Evolutionary conservation across 2,329 filamentous ascomycete species (phyloP).

Genomic region (Trichoderma oligosporum): DNA sequence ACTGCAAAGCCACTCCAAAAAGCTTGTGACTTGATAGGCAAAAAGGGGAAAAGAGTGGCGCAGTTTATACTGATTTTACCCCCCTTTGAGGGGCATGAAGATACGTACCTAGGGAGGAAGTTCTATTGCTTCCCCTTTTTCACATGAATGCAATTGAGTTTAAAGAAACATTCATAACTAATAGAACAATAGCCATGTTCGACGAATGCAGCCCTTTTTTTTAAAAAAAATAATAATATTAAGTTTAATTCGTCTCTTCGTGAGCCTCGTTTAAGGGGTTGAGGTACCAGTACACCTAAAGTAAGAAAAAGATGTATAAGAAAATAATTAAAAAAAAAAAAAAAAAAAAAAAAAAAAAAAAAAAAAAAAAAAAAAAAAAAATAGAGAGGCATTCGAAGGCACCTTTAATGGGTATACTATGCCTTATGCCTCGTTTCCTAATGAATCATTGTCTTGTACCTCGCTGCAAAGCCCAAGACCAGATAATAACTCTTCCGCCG

Average conservation of each 20-base stretch:
- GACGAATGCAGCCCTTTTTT: too few relatives aligned
- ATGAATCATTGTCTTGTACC: too few relatives aligned
- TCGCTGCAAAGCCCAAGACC: conserved; percentile 31
- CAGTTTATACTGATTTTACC: not conserved
- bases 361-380: not conserved
- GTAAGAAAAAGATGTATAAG: not conserved
- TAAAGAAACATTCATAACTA: not conserved
- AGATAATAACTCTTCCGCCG: conserved; percentile 46
- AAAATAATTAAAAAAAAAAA: not conserved
- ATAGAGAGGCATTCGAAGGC: not conserved
- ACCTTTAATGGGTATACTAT: not conserved
- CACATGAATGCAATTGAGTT: not conserved
- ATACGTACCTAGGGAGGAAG: not conserved
- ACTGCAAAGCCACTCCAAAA: conserved; percentile 13
- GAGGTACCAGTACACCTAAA: not conserved
- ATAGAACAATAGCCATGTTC: too few relatives aligned
- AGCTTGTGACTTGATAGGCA: too few relatives aligned
- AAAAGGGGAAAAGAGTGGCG: conserved; percentile 14
- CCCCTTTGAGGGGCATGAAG: not conserved
- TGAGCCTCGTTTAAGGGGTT: conserved; percentile 1
- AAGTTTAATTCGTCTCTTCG: conserved; percentile 1
- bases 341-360: not conserved
- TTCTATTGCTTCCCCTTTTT: not conserved
- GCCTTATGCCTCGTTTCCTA: too few relatives aligned
- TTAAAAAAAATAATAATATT: too few relatives aligned